Evolutionary conservation across 345 rosid species (phyloP).

Genomic region (Kandelia obovata): DNA sequence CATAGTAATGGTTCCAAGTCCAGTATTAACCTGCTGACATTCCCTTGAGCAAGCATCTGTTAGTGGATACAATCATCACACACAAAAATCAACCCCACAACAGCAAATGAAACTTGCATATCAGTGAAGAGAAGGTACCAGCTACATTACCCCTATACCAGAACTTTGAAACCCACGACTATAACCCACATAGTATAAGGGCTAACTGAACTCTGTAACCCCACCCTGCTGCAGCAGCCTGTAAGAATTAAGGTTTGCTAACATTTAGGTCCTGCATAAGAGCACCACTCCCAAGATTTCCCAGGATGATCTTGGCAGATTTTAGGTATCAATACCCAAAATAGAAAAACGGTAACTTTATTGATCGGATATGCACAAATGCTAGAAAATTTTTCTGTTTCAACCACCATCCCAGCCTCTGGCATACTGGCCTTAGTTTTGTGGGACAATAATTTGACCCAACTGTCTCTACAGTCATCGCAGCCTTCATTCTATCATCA

Average conservation of each 20-base stretch:
- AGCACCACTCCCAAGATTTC: conserved; percentile 21
- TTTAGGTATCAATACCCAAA: conserved; percentile 3
- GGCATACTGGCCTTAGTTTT: neutral
- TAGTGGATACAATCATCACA: conserved; percentile 10
- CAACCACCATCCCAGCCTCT: neutral
- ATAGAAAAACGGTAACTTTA: neutral
- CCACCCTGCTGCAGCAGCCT: conserved; percentile 6
- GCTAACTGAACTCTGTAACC: conserved; percentile 3
- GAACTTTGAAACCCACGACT: conserved; percentile 18
- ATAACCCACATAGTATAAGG: neutral
- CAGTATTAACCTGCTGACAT: neutral
- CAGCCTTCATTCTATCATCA: conserved; percentile 12
- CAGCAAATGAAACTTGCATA: conserved; percentile 2
- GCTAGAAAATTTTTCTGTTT: neutral
- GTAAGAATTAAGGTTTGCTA: conserved; percentile 1
- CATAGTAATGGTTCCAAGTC: neutral
- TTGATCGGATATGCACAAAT: neutral
- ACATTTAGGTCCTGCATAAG: conserved; percentile 10
- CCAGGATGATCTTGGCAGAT: conserved; percentile 5
- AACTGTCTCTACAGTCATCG: neutral
- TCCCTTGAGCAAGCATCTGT: conserved; percentile 6
- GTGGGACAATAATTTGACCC: too few species aligned
- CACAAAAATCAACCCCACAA: conserved; percentile 10
- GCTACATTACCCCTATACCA: neutral
- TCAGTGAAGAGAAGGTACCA: neutral